Base-by-base conservation (phyloP, 192 early-diverging fungal species). In the Oehlia diaphana region DNA sequence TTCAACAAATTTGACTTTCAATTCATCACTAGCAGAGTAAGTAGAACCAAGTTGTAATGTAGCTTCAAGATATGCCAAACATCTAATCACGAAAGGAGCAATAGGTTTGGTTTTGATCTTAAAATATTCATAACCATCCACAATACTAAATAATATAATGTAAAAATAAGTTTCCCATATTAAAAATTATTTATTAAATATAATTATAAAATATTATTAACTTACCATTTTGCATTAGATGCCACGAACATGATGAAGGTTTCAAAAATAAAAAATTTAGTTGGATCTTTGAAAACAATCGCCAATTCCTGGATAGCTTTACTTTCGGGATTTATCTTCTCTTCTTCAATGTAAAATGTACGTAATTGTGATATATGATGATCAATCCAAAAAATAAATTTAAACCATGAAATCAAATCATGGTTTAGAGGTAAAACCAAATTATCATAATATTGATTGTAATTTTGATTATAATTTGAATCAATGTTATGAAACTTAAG, bases 111-210 rank as follows among this genome's bases (percentile, higher is more conserved):
- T 26, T 47, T 23, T 3, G 21, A 49, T 72, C 47, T 23, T 50
- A 49, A 72, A 72, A 72, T 31, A 72, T 72, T 72, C 42, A 21
- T 49, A 49, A 23, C 44, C 21, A 42, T 42, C 16, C 6, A 72
- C 9, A 9, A 72, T n/a, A 9, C 42, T 72, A 72, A 47, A 47
- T 44, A 47, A 47, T 47, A 37, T 37, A 47, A 47, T 47, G 10
- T 12, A 47, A 47, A 47, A 44, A 44, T 1, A 9, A 44, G 7
- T 4, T 44, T 9, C 7, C 4, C 2, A 67, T 67, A 14, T 33
- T 33, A 9, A 71, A 71, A 42, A 44, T 47, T 26, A 42, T 71
- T 8, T 49, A 71, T 16, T n/a, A 21, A 71, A 28, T 44, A 71
- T 7, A 23, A 71, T 47, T 47, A 9, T 47, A 31, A 31, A 31